Percentiles rank a stretch among this genome's conserved stretches.
Evolutionary conservation across 208 protist genomes (phyloP).

Genomic region (Leishmania turanica): DNA sequence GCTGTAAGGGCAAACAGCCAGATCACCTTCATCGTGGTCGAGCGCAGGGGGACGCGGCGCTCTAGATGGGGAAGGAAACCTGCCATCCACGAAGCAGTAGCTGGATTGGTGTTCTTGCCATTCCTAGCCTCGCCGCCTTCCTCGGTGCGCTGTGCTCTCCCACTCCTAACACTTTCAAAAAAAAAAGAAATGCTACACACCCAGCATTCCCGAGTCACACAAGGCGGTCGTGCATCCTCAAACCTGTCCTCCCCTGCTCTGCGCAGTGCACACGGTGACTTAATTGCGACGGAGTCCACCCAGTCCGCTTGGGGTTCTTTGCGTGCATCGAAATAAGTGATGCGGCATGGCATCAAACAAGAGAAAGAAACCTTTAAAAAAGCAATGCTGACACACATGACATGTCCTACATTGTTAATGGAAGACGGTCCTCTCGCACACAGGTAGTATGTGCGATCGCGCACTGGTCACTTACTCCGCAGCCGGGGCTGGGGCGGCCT

Average conservation of each 20-base stretch:
- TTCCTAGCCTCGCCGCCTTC: neutral
- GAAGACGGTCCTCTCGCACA: conserved; percentile 36
- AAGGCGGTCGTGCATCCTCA: neutral
- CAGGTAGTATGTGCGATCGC: conserved; percentile 12
- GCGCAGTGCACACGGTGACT: neutral
- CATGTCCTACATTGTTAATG: conserved; percentile 32
- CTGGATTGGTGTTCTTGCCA: neutral
- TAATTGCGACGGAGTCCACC: neutral
- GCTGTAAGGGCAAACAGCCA: neutral
- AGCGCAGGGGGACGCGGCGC: neutral
- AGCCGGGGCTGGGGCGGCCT: conserved; percentile 39
- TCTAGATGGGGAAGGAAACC: neutral
- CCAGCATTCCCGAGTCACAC: neutral
- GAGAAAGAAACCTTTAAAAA: conserved; percentile 18
- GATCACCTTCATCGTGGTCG: neutral
- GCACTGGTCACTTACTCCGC: conserved; percentile 35
- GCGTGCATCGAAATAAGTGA: neutral
- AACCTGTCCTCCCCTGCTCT: neutral
- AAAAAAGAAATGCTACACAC: neutral
- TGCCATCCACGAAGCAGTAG: neutral
- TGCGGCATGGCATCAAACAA: neutral
- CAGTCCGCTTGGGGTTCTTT: neutral
- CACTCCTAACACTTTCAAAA: neutral
- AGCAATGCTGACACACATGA: conserved; percentile 10
- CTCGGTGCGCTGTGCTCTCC: no score